Conservation (phyloP, 352 stramenopile species). For the Phytophthora pini region DNA sequence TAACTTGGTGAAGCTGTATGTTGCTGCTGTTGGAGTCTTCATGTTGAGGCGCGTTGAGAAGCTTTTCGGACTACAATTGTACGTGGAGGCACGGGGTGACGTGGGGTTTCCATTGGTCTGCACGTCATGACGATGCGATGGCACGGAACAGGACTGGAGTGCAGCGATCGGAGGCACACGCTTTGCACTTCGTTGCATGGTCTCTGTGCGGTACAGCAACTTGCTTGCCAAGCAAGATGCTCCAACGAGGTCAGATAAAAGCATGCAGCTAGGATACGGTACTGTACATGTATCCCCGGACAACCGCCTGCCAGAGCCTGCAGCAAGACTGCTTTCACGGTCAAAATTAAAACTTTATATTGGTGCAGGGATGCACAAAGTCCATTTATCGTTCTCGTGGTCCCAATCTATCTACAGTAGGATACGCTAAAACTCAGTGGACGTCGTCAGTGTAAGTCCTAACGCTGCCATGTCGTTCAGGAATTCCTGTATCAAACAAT, state of each 20-base stretch:
- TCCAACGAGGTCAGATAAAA: neutral
- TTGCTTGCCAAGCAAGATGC: conserved; percentile 22
- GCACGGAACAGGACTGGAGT: conserved; percentile 31
- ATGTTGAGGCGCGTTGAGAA: no score
- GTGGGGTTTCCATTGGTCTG: conserved; percentile 10
- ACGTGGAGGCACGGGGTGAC: conserved; percentile 10
- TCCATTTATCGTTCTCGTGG: neutral
- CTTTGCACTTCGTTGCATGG: conserved; percentile 21
- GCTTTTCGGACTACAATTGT: conserved; percentile 6
- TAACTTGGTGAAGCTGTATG: neutral
- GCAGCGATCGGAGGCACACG: conserved; percentile 26
- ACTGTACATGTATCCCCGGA: no score
- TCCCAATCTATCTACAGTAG: neutral
- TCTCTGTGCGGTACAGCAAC: conserved; percentile 37
- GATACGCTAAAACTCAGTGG: conserved; percentile 37
- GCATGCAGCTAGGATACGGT: neutral
- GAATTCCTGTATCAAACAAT: conserved; percentile 42
- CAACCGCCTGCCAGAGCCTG: neutral
- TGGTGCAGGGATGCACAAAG: no score
- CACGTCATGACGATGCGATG: conserved; percentile 27
- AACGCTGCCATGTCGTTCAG: conserved; percentile 58
- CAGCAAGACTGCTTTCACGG: no score
- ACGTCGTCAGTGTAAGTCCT: conserved; percentile 55
- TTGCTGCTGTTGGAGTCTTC: neutral
- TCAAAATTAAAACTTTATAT: no score